Conservation (phyloP, 768 basidiomycete genomes). For the Hygrophoropsis aurantiaca region DNA sequence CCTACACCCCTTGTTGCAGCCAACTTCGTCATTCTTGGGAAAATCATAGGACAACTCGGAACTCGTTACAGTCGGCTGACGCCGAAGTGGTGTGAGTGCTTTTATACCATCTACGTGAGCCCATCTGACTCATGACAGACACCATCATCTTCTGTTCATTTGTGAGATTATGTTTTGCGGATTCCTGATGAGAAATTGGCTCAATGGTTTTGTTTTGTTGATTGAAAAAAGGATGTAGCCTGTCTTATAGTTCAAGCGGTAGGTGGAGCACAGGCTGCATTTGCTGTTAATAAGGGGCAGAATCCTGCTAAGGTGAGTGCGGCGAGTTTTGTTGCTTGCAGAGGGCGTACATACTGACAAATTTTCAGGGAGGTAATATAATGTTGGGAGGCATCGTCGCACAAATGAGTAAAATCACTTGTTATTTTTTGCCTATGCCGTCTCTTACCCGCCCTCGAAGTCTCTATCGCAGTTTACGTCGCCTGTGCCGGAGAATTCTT, state of each 20-base stretch:
- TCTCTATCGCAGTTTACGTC: constrained; percentile 42
- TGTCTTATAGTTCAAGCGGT: constrained; percentile 39
- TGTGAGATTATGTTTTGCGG: constrained; percentile 8
- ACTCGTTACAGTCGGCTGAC: constrained; percentile 49
- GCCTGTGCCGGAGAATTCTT: constrained; percentile 45
- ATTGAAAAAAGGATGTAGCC: constrained; percentile 30
- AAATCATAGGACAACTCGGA: constrained; percentile 44
- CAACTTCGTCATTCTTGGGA: constrained; percentile 54
- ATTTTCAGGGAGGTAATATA: constrained; percentile 43
- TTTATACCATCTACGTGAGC: not conserved
- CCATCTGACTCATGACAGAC: constrained; percentile 6
- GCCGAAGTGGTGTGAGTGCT: constrained; percentile 25
- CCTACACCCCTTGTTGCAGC: constrained; percentile 60
- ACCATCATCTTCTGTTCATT: constrained; percentile 10
- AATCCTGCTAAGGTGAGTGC: constrained; percentile 13
- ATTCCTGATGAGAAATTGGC: too few relatives aligned
- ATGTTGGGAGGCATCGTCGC: constrained; percentile 67
- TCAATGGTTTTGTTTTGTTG: not conserved
- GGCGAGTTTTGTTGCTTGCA: not conserved
- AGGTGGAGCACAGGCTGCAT: constrained; percentile 47
- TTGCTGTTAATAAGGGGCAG: constrained; percentile 23
- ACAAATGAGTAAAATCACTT: constrained; percentile 43
- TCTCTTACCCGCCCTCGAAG: constrained; percentile 20
- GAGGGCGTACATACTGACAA: constrained; percentile 3
- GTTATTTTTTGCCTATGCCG: constrained; percentile 12